Base-by-base conservation (phyloP, 192 early-diverging fungal species). In the Entomortierella parvispora region DNA sequence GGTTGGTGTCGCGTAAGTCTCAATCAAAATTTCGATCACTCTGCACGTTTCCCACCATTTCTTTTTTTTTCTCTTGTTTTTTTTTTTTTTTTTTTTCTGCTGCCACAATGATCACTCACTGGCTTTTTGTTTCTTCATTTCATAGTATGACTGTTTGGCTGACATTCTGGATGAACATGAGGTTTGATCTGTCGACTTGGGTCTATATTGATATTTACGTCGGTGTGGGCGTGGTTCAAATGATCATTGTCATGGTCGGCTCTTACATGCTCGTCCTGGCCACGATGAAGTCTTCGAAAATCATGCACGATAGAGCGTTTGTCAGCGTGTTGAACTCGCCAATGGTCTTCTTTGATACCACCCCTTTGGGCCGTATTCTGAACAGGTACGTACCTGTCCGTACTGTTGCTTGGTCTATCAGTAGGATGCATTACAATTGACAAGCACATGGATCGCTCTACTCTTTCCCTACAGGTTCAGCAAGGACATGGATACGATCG, bases 401-500 rank as follows among this genome's bases (percentile, higher is more conserved):
- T 57, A 42, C 51, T 42, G 4, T 43, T 5, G 44, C 29, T 15
- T 47, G 17, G 15, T 56, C 12, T 15, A 52, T 52, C n/a, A n/a
- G n/a, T n/a, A n/a, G 42, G 15, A 20, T 28, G 46, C 20, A 4
- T 2, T 3, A 25, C 15, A 8, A 3, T 58, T 14, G 10, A 4
- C 29, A 34, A 20, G 0, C 8, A 57, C 2, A n/a, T n/a, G n/a
- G n/a, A n/a, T n/a, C n/a, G n/a, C n/a, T n/a, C n/a, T n/a, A n/a
- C n/a, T n/a, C n/a, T n/a, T n/a, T n/a, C n/a, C n/a, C 3, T 29
- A 32, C 40, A 76, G 96, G 23, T 94, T 95, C 69, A 88, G 92
- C 33, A 91, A 92, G 52, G 94, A 99, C 77, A 87, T 96, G 68
- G 88, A 87, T 50, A 87, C 90, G 2, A 68, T 97, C 23, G 95